Conservation (phyloP, 768 basidiomycete species). For the Lactifluus pinguis region DNA sequence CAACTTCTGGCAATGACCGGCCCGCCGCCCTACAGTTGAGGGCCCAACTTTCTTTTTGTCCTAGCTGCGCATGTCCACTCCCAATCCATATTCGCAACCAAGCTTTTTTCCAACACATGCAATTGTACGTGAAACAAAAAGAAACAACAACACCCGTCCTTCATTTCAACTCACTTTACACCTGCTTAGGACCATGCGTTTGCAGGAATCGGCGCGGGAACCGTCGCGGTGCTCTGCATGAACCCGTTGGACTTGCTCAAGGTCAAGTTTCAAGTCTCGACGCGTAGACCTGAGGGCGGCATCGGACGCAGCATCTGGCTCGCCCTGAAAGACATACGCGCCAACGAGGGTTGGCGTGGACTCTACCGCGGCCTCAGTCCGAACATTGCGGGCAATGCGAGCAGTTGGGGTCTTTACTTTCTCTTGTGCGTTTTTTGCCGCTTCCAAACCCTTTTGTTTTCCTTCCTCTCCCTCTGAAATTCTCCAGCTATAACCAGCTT, state of each 20-base stretch:
- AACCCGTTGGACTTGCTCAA: conserved; percentile 96
- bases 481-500: conserved; percentile 79
- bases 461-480: neutral
- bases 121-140: conserved; percentile 21
- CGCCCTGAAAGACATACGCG: conserved; percentile 64
- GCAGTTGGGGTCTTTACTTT: conserved; percentile 97
- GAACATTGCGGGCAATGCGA: conserved; percentile 91
- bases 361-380: conserved; percentile 85
- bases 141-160: no score
- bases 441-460: no score
- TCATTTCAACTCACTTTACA: neutral
- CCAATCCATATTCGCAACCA: conserved; percentile 11
- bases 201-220: conserved; percentile 88
- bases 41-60: neutral
- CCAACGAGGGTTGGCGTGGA: conserved; percentile 69
- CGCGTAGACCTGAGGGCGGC: conserved; percentile 47
- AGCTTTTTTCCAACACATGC: conserved; percentile 25
- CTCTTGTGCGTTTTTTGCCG: conserved; percentile 82
- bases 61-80: conserved; percentile 2
- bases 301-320: conserved; percentile 68
- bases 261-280: conserved; percentile 86
- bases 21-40: no score
- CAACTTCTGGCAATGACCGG: no score
- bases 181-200: conserved; percentile 82
- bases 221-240: conserved; percentile 89